Conservation (phyloP, 2,329 filamentous ascomycete species). For the Monosporascus sp. region DNA sequence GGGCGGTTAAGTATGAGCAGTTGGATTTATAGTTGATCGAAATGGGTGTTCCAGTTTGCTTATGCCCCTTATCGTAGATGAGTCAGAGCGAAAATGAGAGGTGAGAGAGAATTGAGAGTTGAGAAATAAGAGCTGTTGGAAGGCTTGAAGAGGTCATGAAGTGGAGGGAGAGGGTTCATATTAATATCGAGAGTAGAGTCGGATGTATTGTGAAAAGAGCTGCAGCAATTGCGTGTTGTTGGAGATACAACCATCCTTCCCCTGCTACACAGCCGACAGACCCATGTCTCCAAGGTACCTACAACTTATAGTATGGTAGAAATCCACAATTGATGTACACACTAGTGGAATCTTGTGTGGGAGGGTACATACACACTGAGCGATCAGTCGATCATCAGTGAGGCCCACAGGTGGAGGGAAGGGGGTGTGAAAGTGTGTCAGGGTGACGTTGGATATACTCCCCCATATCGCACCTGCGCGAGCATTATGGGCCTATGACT, state of each 20-base stretch:
- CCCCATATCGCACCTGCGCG: neutral
- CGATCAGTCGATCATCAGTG: neutral
- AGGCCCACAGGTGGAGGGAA: neutral
- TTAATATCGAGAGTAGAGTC: neutral
- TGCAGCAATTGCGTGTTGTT: neutral
- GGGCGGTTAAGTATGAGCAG: neutral
- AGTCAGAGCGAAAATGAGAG: neutral
- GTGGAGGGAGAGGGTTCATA: neutral
- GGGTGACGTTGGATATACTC: neutral
- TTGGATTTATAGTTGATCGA: neutral
- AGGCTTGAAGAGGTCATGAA: neutral
- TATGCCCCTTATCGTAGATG: neutral
- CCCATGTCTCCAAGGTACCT: neutral
- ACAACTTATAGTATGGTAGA: neutral
- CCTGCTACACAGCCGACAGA: neutral
- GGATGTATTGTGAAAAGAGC: neutral
- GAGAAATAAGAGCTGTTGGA: neutral
- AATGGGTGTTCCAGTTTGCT: neutral
- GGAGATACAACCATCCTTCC: neutral
- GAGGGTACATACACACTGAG: neutral
- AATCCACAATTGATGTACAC: neutral
- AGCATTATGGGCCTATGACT: neutral
- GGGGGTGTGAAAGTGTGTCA: neutral
- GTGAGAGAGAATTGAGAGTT: neutral
- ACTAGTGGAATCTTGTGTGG: neutral